Conservation (phyloP, 371 early-diverging fungal genomes). For the Batrachochytrium dendrobatidis region DNA sequence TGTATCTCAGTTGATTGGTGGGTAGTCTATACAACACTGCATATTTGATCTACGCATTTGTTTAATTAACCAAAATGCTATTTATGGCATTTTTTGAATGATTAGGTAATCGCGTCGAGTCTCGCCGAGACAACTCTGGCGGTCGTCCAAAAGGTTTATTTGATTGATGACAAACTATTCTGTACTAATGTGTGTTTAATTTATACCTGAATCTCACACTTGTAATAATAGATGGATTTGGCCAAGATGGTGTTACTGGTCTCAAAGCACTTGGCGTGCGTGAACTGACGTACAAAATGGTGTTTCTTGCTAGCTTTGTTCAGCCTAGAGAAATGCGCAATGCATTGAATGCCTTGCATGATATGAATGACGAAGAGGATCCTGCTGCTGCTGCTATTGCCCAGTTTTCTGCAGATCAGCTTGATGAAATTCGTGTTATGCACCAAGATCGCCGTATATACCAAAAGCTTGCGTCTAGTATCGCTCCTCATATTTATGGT, state of each 20-base stretch:
- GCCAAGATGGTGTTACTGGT: conserved; percentile 75
- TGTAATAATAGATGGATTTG: conserved; percentile 56
- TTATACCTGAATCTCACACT: neutral
- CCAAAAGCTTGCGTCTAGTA: conserved; percentile 66
- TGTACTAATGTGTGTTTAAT: neutral
- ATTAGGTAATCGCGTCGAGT: conserved; percentile 44
- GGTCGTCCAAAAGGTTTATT: conserved; percentile 31
- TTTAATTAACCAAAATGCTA: no score
- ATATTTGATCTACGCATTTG: no score
- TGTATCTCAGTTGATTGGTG: conserved; percentile 63
- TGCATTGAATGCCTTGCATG: conserved; percentile 45
- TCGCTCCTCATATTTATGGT: conserved; percentile 97
- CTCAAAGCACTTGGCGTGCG: conserved; percentile 82
- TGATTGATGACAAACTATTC: neutral
- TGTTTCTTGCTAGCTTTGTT: conserved; percentile 83
- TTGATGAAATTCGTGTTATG: conserved; percentile 71
- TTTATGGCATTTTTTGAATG: conserved; percentile 47
- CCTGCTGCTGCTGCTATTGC: conserved; percentile 44
- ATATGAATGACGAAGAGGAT: conserved; percentile 40
- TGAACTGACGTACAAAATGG: conserved; percentile 85
- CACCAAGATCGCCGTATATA: conserved; percentile 49
- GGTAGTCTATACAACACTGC: neutral
- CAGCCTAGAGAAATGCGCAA: conserved; percentile 49
- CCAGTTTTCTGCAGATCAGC: conserved; percentile 55
- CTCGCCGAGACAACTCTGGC: conserved; percentile 52